Evolutionary conservation across 2,329 filamentous ascomycete genomes (phyloP), one percentile per base, ranked within the genome.

Genomic region (Apiospora phragmitis): DNA sequence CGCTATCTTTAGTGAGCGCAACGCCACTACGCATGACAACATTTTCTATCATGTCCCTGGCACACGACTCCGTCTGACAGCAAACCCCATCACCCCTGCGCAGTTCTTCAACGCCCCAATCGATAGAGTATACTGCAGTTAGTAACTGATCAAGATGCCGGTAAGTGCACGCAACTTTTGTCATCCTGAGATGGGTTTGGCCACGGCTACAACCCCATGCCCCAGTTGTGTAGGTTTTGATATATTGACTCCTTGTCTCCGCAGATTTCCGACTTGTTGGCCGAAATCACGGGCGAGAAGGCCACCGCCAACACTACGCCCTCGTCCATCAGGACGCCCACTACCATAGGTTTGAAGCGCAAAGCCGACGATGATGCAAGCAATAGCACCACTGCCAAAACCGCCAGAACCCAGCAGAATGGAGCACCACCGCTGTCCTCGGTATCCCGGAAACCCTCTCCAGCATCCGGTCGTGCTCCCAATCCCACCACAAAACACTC

Each of bases 211-310:
- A 47, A 26, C 42, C 29, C 12, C n/a, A 21, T 14, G 32, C 12
- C 18, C 11, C 66, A 21, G 42, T 47, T 14, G 16, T 47, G 65
- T 24, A 35, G n/a, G 9, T 67, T 43, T 21, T 29, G 45, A 59
- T 26, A 32, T 68, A 29, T 51, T 42, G 32, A 45, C 24, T 42
- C 43, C 35, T 16, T 26, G n/a, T 26, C 18, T 59, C 35, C 38
- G 47, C 42, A 88, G 86, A 89, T 90, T 75, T 81, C 85, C 72
- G 87, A 89, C 73, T 81, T 90, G n/a, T 83, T 90, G 43, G 89
- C 88, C 74, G 87, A 89, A 77, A 91, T 92, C 74, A 88, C 84
- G 73, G 89, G 89, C 76, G 85, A 85, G 73, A 84, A 86, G 77
- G 80, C 82, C 38, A 77, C 82, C 12, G 75, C 85, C 18, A 75